Percentiles rank a stretch among this genome's conserved stretches.
Conservation (phyloP, 345 rosid genomes). For the Dipteronia dyeriana region DNA sequence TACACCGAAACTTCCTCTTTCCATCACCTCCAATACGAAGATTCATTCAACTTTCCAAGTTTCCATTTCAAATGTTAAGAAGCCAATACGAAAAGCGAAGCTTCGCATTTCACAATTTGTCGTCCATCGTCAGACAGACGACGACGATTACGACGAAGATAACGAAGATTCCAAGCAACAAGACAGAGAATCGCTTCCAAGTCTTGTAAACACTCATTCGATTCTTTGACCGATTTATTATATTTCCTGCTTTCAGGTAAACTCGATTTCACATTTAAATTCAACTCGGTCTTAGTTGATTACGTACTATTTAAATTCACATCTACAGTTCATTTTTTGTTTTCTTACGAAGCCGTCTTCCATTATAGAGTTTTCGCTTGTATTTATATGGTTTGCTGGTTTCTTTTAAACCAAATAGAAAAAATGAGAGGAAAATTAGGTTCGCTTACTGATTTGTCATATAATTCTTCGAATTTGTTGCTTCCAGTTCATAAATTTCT, state of each 20-base stretch:
- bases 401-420: neutral
- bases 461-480: neutral
- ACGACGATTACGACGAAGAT: too few species aligned
- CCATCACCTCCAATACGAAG: too few species aligned
- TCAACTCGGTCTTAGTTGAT: neutral
- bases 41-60: neutral
- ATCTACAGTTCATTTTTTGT: too few species aligned
- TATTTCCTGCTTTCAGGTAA: neutral
- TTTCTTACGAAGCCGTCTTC: too few species aligned
- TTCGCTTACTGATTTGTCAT: neutral
- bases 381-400: neutral
- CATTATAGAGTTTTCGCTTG: too few species aligned
- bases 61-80: neutral
- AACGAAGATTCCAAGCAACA: neutral
- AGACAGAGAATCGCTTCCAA: neutral
- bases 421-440: neutral
- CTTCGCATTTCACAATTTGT: neutral
- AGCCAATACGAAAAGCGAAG: neutral
- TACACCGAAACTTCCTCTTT: neutral
- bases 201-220: neutral
- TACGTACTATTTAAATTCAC: too few species aligned
- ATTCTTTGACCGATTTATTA: neutral
- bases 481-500: constrained; percentile 3
- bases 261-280: neutral
- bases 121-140: neutral